Percentiles rank a stretch among this genome's conserved stretches.
Conservation (phyloP, 148 eudicot species). For the Beta vulgaris region DNA sequence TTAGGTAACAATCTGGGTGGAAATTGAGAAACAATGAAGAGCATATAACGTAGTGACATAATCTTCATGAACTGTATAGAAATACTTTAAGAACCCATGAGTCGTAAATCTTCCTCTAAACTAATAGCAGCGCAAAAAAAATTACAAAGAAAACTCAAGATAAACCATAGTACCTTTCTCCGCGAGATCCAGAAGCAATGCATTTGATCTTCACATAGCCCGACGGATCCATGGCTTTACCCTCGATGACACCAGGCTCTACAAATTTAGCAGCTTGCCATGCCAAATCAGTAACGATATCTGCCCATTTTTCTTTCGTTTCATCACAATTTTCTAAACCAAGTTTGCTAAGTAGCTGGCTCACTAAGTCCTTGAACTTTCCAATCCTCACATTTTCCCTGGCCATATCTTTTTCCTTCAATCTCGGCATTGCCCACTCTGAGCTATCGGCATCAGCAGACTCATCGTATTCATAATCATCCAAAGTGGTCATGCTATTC, state of each 20-base stretch:
- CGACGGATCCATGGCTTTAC: slow-evolving; percentile 89
- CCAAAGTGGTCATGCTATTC: slow-evolving; percentile 34
- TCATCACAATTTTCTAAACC: slow-evolving; percentile 43
- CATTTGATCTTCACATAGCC: slow-evolving; percentile 92
- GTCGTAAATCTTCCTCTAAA: not conserved
- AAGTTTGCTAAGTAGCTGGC: slow-evolving; percentile 56
- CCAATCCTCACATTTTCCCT: slow-evolving; percentile 74
- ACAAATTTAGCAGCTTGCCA: slow-evolving; percentile 87
- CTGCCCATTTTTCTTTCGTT: slow-evolving; percentile 62
- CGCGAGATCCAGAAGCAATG: slow-evolving; percentile 64
- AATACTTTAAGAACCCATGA: not conserved
- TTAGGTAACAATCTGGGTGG: not conserved
- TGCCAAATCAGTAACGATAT: slow-evolving; percentile 72
- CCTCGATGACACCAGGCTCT: slow-evolving; percentile 61
- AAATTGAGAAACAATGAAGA: not conserved
- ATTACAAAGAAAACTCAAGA: not conserved
- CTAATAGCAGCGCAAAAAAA: not conserved
- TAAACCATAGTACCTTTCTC: slow-evolving; percentile 51
- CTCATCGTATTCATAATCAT: slow-evolving; percentile 76
- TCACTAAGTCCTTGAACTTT: slow-evolving; percentile 73
- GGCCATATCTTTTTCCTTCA: slow-evolving; percentile 56
- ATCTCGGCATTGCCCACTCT: slow-evolving; percentile 62
- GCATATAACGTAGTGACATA: not conserved
- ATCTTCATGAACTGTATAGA: not conserved
- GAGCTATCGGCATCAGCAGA: slow-evolving; percentile 58